Evolutionary conservation across 2,329 filamentous ascomycete species (phyloP), one percentile per base, ranked within the genome.

Genomic region (Beauveria scarabaeidicola): DNA sequence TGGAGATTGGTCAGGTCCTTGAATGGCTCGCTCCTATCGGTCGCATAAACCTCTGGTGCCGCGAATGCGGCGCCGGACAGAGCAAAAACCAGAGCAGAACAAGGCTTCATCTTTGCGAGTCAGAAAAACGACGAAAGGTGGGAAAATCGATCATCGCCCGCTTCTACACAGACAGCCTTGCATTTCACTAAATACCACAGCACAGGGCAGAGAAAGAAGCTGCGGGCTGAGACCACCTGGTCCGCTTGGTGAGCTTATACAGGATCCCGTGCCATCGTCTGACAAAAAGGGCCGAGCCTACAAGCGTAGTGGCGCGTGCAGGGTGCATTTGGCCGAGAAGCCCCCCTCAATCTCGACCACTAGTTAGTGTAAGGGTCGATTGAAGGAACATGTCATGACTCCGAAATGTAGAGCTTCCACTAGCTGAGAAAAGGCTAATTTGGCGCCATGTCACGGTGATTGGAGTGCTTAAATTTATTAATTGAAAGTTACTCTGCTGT

Each of bases 301-400:
- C 25, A 25, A 41, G 29, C 29, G 8, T 53, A 23, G 50, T 44
- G 56, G 52, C 40, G 48, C 8, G 57, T 21, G n/a, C 21, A 48
- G 57, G 50, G 47, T 50, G 57, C 29, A 53, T 47, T 53, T 53
- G 57, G 32, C 57, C 50, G 57, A 59, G 50, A 48, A 27, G 13
- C 11, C 17, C 41, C 57, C 48, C 57, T 19, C 41, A 17, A 53
- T 59, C 50, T 40, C 10, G 41, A 27, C 56, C 50, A 52, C 40
- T 44, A 19, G 40, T 40, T 29, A 40, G 25, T 43, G 40, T 23
- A 29, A 36, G 29, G 29, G 29, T 32, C 29, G 32, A 40, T 41
- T 3, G 21, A 25, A 19, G 51, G 23, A 41, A n/a, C 32, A 53
- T 38, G 21, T 53, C 51, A 53, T 17, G 9, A 19, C 23, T 21